Base-by-base conservation (phyloP, 345 rosid species). In the Abelmoschus esculentus region DNA sequence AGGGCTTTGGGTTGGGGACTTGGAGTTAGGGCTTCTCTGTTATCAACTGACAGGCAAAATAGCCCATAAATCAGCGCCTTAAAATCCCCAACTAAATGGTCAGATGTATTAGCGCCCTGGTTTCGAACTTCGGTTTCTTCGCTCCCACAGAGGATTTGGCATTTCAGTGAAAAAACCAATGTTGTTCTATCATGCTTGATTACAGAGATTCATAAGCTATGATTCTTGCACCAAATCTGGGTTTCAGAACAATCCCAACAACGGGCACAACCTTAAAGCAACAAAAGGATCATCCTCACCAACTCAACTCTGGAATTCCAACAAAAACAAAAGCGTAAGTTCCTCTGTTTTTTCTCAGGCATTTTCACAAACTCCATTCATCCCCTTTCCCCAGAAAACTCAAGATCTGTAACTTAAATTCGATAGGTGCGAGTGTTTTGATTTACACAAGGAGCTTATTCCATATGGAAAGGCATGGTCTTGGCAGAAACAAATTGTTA, bases 391-490 rank as follows among this genome's bases (percentile, higher is more conserved):
- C 22, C 6, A 44, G 53, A 10, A 52, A 47, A 11, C 52, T 72
- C 36, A 34, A 18, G n/a, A n/a, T 54, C 36, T 12, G 49, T 70
- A 9, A 12, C 34, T 63, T 18, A 26, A 22, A 70, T 57, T 54
- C 40, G 53, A 14, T 56, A 90, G 96, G 77, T 89, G 97, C 34
- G 86, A 84, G 73, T 80, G 81, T 75, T 87, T 80, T 72, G 90
- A 90, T 81, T 82, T 93, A 69, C 75, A 83, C 68, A 79, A 82
- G 38, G 83, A 82, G 69, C 76, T 89, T 28, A 81, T 93, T n/a
- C 89, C 93, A 0, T 90, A 89, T 74, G 75, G 68, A 12, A 78
- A 83, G 60, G 96, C 97, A 32, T 86, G 93, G 98, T 80, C 83
- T 58, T 90, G 93, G 96, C 96, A 93, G 64, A 81, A 87, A 69